Evolutionary conservation across 2,329 filamentous ascomycete genomes (phyloP), one percentile per base, ranked within the genome.

Genomic region (Colletotrichum sublineola): DNA sequence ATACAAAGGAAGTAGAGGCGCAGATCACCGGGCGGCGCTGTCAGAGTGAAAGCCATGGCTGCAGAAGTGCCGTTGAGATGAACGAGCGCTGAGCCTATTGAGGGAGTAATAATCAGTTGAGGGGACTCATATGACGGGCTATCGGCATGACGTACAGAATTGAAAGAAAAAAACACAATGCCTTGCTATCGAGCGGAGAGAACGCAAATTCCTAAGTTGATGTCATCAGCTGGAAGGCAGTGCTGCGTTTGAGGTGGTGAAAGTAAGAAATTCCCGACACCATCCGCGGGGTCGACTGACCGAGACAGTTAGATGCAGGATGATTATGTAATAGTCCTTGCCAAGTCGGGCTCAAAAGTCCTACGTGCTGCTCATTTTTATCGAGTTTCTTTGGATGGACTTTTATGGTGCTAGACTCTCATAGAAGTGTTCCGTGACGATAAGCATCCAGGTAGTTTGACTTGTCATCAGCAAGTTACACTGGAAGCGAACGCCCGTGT

Each of bases 1-100:
- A 84, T 75, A 76, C 86, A 88, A 52, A 88, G 78, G 5, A 79
- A 73, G 75, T 87, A 84, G 31, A 88, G 81, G 44, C 86, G 82
- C 44, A 81, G 68, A 12, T 79, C 75, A 29, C 83, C 83, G 2
- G 61, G 60, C 1, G 62, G 4, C 1, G 44, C 24, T 12, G 31
- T 40, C n/a, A 40, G 1, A 5, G 38, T n/a, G 18, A 62, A 33
- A 48, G 33, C 40, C 70, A 80, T 84, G 29, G 80, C 79, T 55
- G 79, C 68, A 33, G 46, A n/a, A 20, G 36, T 4, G 60, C 7
- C 40, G 12, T 24, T 38, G 60, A 61, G n/a, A 18, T 40, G 14
- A 36, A 15, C 20, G 14, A 40, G n/a, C 11, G 12, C 55, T 40
- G 56, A 53, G 20, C 38, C 44, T 33, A 15, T 7, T 20, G 33